These are phyloP conservation scores for Clarireedia sp. DNA, from an alignment of 2,329 filamentous ascomycete species.

Conservation along the genomic window DNA sequence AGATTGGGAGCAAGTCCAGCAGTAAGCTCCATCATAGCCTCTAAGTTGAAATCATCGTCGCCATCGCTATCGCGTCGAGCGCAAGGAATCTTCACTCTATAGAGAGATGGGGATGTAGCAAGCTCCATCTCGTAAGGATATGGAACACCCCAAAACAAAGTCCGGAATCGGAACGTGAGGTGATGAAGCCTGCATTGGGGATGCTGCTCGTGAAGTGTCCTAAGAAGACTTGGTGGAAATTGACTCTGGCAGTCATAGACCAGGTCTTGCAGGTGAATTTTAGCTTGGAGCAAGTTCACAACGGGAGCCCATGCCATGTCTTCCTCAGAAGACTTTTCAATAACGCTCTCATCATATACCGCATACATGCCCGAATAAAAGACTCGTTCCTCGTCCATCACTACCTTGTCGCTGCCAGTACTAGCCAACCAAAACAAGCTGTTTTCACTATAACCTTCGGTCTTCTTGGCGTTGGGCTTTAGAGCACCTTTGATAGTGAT, in stretches of 20 bases:
- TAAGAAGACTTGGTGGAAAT: constrained; percentile 10
- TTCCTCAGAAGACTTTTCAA: constrained; percentile 11
- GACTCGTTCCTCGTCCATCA: constrained; percentile 8
- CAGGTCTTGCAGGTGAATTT: constrained; percentile 6
- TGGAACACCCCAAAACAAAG: constrained; percentile 3
- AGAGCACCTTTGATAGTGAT: constrained; percentile 12
- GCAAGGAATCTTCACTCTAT: constrained; percentile 10
- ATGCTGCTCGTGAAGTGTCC: constrained; percentile 9
- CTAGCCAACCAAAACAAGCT: no score
- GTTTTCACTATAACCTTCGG: no score
- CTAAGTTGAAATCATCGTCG: constrained; percentile 11
- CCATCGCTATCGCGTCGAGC: constrained; percentile 4
- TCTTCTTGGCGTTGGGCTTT: not conserved
- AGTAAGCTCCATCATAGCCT: constrained; percentile 12
- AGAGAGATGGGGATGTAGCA: constrained; percentile 10
- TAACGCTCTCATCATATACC: constrained; percentile 8
- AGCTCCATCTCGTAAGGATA: constrained; percentile 12
- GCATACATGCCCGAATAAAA: not conserved
- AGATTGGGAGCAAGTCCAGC: constrained; percentile 10
- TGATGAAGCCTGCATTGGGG: constrained; percentile 12
- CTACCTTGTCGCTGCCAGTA: constrained; percentile 7
- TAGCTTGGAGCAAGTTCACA: constrained; percentile 4
- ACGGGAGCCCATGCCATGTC: constrained; percentile 10
- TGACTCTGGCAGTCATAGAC: constrained; percentile 11
- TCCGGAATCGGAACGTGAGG: constrained; percentile 11